Evolutionary conservation across 306 rosid genomes (phyloP).

Genomic region (Gleditsia sinensis): DNA sequence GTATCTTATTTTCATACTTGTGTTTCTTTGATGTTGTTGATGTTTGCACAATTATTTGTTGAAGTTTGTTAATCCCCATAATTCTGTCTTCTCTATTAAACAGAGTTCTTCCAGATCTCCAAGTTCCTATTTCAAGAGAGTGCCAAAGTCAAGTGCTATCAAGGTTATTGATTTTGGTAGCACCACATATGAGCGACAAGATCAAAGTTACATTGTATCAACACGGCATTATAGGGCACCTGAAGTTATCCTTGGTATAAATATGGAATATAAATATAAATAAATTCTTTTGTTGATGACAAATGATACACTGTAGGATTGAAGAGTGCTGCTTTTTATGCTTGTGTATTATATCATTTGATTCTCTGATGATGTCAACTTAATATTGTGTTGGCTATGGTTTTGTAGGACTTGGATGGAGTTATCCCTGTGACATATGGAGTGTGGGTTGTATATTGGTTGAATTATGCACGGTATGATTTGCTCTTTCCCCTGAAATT

Average conservation of each 20-base stretch:
- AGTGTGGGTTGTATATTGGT: slow-evolving; percentile 97
- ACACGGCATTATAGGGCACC: slow-evolving; percentile 98
- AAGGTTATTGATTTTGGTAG: slow-evolving; percentile 99
- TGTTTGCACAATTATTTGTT: too few relatives aligned
- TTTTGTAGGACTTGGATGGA: slow-evolving; percentile 88
- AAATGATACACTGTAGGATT: too few relatives aligned
- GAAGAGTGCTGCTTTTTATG: too few relatives aligned
- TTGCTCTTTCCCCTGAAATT: background rate
- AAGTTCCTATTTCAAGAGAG: slow-evolving; percentile 69
- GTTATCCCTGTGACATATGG: slow-evolving; percentile 93
- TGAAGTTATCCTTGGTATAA: slow-evolving; percentile 89
- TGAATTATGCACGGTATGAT: slow-evolving; percentile 82
- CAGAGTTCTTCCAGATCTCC: slow-evolving; percentile 85
- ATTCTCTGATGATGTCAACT: background rate
- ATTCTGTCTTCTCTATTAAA: background rate
- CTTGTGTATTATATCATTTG: too few relatives aligned
- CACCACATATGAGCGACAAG: slow-evolving; percentile 83
- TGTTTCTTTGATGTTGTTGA: background rate
- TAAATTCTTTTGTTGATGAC: too few relatives aligned
- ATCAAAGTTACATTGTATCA: slow-evolving; percentile 89
- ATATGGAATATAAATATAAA: too few relatives aligned
- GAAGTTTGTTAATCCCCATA: background rate
- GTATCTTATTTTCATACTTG: background rate
- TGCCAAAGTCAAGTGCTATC: slow-evolving; percentile 88
- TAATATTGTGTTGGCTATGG: too few relatives aligned